Evolutionary conservation across 2,329 filamentous ascomycete species (phyloP).

Genomic region (Claviceps cyperi): DNA sequence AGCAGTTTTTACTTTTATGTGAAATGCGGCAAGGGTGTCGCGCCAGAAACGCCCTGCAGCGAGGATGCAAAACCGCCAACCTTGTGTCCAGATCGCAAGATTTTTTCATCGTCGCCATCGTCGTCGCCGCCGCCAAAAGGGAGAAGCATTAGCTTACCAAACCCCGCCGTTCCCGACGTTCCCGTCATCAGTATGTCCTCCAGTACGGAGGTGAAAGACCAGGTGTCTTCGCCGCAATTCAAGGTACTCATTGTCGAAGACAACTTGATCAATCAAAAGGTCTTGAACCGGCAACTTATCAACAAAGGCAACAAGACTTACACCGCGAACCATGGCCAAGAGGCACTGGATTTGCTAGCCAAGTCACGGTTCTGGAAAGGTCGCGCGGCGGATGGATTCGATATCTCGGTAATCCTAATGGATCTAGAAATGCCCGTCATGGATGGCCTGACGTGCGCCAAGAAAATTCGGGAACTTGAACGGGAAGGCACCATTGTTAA

Average conservation of each 20-base stretch:
- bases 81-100: neutral
- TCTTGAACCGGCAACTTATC: conserved; percentile 45
- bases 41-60: too few species aligned
- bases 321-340: conserved; percentile 50
- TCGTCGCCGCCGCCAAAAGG: neutral
- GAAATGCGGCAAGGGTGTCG: neutral
- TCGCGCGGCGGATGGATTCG: conserved; percentile 27
- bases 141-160: too few species aligned
- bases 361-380: conserved; percentile 40
- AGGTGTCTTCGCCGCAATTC: conserved; percentile 17
- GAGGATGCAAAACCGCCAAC: neutral
- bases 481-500: conserved; percentile 41
- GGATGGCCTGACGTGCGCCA: conserved; percentile 64
- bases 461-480: conserved; percentile 54
- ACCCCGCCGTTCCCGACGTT: neutral
- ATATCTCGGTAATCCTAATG: conserved; percentile 58
- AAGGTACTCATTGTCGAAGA: conserved; percentile 52
- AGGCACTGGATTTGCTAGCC: conserved; percentile 42
- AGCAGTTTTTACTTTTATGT: conserved; percentile 6
- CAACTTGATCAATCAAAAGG: conserved; percentile 51
- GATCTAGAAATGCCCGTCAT: conserved; percentile 74
- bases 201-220: neutral
- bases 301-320: conserved; percentile 44
- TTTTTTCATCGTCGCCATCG: neutral
- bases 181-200: too few species aligned